Conservation (phyloP, 805 yeast genomes). For the Lipomyces mesembrius region DNA sequence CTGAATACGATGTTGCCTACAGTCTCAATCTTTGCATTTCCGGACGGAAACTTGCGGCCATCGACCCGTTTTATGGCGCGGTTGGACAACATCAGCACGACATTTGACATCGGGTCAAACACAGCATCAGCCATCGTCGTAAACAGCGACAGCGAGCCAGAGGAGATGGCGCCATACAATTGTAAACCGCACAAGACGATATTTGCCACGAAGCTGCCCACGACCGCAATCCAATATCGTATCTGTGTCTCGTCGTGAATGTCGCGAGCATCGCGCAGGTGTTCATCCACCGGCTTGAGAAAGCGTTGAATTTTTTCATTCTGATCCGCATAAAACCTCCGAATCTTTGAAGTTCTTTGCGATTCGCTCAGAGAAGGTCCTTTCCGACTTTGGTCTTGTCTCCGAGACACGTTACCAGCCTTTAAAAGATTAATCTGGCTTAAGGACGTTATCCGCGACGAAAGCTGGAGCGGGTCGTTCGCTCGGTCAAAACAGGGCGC, state of each 20-base stretch:
- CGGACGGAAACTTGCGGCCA: conserved; percentile 24
- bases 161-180: conserved; percentile 25
- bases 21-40: conserved; percentile 28
- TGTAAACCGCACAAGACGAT: conserved; percentile 22
- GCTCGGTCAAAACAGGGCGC: background rate
- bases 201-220: conserved; percentile 28
- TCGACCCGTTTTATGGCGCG: conserved; percentile 20
- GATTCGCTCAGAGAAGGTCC: conserved; percentile 2
- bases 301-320: conserved; percentile 21
- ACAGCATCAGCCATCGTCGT: conserved; percentile 31
- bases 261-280: conserved; percentile 6
- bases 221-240: conserved; percentile 18
- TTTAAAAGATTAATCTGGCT: conserved; percentile 5
- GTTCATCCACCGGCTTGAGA: conserved; percentile 27
- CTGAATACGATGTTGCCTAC: conserved; percentile 28
- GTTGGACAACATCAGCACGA: conserved; percentile 20
- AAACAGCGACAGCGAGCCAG: conserved; percentile 32
- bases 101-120: conserved; percentile 27
- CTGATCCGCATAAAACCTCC: conserved; percentile 19
- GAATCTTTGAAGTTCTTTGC: conserved; percentile 1
- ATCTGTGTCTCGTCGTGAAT: conserved; percentile 9
- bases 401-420: background rate
- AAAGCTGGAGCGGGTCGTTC: conserved; percentile 11
- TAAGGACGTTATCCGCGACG: conserved; percentile 2
- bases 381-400: background rate